Base-by-base conservation (phyloP, 345 rosid species). In the Brassica carinata region DNA sequence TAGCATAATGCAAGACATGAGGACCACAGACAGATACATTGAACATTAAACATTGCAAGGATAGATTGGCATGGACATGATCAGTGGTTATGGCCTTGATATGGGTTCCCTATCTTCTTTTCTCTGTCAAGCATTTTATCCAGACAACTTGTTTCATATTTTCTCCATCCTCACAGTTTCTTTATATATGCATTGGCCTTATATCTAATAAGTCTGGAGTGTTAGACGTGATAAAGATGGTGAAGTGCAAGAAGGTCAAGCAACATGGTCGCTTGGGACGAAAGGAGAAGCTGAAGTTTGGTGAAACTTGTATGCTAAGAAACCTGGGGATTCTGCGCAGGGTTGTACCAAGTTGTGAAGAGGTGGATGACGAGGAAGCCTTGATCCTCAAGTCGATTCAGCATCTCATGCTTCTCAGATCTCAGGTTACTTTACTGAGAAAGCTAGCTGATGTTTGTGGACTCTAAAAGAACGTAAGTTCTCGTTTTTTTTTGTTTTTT, bases 371-470 rank as follows among this genome's bases (percentile, higher is more conserved):
- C 14, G 80, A 82, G 2, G 85, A 84, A 73, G 82, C 82, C 30
- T 51, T 90, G 89, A 86, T 90, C 57, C 79, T 67, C 67, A 88
- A 84, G 68, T 87, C 88, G 67, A 79, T 85, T 33, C 65, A 85
- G 72, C 90, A 88, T 84, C 84, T 87, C 13, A 14, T 79, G 38
- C 79, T 71, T 77, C 85, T 87, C 29, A 74, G 87, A 57, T 77
- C 84, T 70, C 87, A 87, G 75, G 81, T 88, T 79, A 36, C 34
- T 81, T 57, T 83, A 55, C 89, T 87, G 13, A 81, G 70, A 77
- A 73, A 65, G n/a, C 78, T 87, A 68, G 75, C 81, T 77, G 75
- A 85, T 57, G 66, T 84, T n/a, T 74, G 29, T 71, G 86, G 81
- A 17, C 71, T 80, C 72, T 83, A 81, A 74, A 55, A 75, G 76